Base-by-base conservation (phyloP, 108 stramenopile species). In the Skeletonema costatum region DNA sequence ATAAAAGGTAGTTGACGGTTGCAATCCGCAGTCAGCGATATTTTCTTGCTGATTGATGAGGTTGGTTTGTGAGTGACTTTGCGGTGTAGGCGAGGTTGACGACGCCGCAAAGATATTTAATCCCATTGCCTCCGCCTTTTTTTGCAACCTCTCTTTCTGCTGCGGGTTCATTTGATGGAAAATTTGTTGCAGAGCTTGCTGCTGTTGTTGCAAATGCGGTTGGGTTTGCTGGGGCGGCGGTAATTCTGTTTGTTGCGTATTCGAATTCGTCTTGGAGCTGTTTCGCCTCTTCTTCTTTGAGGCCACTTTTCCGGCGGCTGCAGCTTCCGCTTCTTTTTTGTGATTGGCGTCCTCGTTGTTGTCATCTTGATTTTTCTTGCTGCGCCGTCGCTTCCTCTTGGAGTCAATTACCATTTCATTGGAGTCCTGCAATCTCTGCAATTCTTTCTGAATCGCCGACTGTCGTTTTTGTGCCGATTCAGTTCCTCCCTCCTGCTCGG, bases 1-100 rank as follows among this genome's bases (percentile, higher is more conserved):
- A 65, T 56, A 77, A 53, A 77, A 77, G 10, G 60, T 65, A 1
- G 33, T 48, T 0, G 70, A 77, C 4, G 77, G 39, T 13, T 32
- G n/a, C 32, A 77, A 36, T 9, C 77, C 77, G 48, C 30, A 71
- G 2, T 70, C 48, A 66, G 44, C 12, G 53, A 70, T 70, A 38
- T 35, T 51, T 1, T 51, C 5, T 17, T 51, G 50, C 50, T 5
- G 17, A 51, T 51, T 10, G 17, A n/a, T 51, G 17, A n/a, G n/a
- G 17, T 19, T 51, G 50, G 5, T 17, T 51, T 19, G 50, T 51
- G n/a, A 0, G 0, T 19, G 50, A 51, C 6, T 5, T 51, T 51
- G 50, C 19, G 17, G 4, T 51, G 50, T 19, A 0, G 50, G 50
- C 1, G 19, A 51, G 19, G 1, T n/a, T 7, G 19, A 19, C 50